phyloP scores from a whole-genome alignment of 1,139 yeast genomes.

The Scheffersomyces parashehatae region DNA sequence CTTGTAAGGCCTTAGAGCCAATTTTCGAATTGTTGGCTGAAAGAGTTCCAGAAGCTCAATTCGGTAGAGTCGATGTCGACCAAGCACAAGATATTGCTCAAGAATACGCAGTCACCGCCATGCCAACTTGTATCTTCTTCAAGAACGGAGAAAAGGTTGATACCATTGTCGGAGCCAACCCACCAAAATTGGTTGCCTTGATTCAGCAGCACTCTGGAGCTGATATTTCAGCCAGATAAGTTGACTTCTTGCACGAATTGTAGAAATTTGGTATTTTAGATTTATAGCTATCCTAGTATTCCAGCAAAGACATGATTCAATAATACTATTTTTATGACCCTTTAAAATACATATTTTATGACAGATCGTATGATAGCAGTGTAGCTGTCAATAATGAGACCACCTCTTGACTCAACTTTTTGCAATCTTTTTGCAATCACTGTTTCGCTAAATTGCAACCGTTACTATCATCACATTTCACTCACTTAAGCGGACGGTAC shows the following conservation, averaged over 20 bases:
- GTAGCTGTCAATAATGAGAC: no score
- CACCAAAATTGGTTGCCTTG: constrained; percentile 25
- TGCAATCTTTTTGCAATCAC: no score
- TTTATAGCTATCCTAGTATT: no score
- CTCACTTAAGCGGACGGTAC: no score
- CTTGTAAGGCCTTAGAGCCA: constrained; percentile 47
- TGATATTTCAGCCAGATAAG: constrained; percentile 19
- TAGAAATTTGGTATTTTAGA: no score
- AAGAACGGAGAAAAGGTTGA: constrained; percentile 34
- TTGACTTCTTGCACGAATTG: no score
- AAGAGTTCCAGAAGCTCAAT: constrained; percentile 39
- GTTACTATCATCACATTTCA: no score
- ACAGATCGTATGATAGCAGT: not conserved
- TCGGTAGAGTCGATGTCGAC: constrained; percentile 41
- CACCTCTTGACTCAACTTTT: no score
- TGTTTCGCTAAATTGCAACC: no score
- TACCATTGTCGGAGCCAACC: constrained; percentile 35
- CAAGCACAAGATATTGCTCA: constrained; percentile 29
- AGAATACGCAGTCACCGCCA: constrained; percentile 33
- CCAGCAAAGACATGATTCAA: no score
- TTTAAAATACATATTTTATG: not conserved
- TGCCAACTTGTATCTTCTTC: constrained; percentile 38
- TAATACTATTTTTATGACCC: no score
- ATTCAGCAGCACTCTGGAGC: constrained; percentile 26
- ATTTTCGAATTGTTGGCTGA: constrained; percentile 35